Evolutionary conservation across 352 stramenopile species (phyloP).

Genomic region (Phytopythium mirpurense): DNA sequence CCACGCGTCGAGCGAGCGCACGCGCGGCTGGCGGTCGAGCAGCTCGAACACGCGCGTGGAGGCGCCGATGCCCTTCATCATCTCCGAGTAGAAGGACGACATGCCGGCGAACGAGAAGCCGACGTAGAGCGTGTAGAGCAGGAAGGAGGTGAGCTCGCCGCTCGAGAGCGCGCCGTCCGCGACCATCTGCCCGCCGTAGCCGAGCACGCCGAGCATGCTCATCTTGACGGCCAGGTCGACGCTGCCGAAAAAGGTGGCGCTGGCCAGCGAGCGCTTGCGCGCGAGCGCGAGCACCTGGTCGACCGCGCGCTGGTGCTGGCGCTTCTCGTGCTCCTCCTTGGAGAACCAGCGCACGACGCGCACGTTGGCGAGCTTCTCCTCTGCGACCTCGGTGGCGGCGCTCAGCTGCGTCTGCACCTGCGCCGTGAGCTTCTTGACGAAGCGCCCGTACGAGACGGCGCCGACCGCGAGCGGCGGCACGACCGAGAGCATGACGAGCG

Average conservation of each 20-base stretch:
- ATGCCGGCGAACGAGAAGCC: conserved; percentile 86
- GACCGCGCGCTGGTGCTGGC: conserved; percentile 49
- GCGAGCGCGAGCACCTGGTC: conserved; percentile 57
- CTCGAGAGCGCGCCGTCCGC: conserved; percentile 76
- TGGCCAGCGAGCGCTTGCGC: conserved; percentile 69
- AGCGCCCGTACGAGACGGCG: conserved; percentile 82
- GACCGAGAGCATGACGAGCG: conserved; percentile 85
- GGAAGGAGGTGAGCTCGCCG: conserved; percentile 91
- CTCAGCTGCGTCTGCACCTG: conserved; percentile 90
- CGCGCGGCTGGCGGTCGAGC: conserved; percentile 73
- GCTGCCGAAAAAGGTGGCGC: conserved; percentile 77
- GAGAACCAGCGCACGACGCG: conserved; percentile 91
- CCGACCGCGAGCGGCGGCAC: conserved; percentile 90
- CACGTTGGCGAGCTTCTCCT: conserved; percentile 91
- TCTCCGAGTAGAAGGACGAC: conserved; percentile 89
- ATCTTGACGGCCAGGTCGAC: conserved; percentile 86
- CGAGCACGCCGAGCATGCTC: conserved; percentile 86
- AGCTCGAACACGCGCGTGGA: conserved; percentile 90
- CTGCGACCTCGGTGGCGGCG: conserved; percentile 87
- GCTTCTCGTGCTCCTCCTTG: conserved; percentile 69
- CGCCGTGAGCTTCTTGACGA: conserved; percentile 83
- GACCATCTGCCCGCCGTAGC: conserved; percentile 91
- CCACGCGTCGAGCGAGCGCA: conserved; percentile 33
- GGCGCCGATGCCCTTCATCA: conserved; percentile 89
- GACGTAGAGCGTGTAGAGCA: conserved; percentile 93